Percentiles rank a stretch among this genome's conserved stretches.
Conservation (phyloP, 2,329 filamentous ascomycete species). For the Colletotrichum karsti region DNA sequence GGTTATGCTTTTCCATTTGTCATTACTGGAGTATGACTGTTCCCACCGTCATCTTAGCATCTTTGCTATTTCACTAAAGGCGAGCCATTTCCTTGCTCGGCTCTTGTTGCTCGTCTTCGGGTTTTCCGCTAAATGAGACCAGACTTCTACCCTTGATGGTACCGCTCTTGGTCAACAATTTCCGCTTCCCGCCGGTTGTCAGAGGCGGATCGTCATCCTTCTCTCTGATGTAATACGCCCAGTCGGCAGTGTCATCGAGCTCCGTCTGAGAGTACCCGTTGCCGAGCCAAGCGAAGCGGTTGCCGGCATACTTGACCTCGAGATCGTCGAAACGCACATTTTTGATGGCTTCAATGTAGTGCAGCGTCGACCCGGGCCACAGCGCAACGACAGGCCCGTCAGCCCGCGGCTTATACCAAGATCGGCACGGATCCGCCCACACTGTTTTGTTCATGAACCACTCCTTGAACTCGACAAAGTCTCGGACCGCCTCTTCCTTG, state of each 20-base stretch:
- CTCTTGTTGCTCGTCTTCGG: not conserved
- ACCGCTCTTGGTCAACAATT: conserved; percentile 36
- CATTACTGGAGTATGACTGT: too few relatives aligned
- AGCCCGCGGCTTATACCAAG: conserved; percentile 29
- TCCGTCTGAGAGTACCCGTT: conserved; percentile 53
- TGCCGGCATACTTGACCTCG: conserved; percentile 47
- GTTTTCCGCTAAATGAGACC: conserved; percentile 30
- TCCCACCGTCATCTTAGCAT: too few relatives aligned
- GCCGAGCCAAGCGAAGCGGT: conserved; percentile 48
- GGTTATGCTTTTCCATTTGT: too few relatives aligned
- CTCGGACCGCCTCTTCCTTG: conserved; percentile 53
- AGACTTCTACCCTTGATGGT: conserved; percentile 28
- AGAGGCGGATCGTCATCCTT: conserved; percentile 42
- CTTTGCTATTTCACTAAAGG: not conserved
- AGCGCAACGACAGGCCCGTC: conserved; percentile 21
- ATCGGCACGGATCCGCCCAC: conserved; percentile 51
- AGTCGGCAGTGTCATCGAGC: conserved; percentile 46
- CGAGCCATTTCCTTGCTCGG: not conserved
- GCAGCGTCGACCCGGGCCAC: conserved; percentile 47
- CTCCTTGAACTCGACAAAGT: conserved; percentile 58
- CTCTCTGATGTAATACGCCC: conserved; percentile 47
- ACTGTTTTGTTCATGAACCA: conserved; percentile 54
- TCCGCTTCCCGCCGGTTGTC: conserved; percentile 31
- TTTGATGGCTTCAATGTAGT: conserved; percentile 56
- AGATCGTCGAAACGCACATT: conserved; percentile 56